phyloP scores from a whole-genome alignment of 2,329 filamentous ascomycete genomes.

The Penicillium janthinellum region DNA sequence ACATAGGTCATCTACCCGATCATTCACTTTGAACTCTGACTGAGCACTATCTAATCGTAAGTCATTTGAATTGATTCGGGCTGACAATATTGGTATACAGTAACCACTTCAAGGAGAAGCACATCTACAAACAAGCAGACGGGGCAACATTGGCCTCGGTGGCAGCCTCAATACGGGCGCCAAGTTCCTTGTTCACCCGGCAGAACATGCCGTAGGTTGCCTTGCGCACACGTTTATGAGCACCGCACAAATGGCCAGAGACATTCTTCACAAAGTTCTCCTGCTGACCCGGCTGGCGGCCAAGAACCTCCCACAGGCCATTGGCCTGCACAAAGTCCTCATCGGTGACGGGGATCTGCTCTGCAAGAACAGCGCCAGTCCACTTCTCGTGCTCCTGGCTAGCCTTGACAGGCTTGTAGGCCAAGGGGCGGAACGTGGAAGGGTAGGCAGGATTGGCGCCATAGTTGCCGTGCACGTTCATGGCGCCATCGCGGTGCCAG shows the following conservation, averaged over 20 bases:
- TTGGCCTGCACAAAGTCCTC: conserved; percentile 50
- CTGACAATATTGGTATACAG: background rate
- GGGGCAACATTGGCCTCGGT: conserved; percentile 49
- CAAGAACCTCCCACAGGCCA: conserved; percentile 48
- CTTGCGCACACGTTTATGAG: conserved; percentile 57
- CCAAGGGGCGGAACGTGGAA: conserved; percentile 42
- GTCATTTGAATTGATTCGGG: background rate
- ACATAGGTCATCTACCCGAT: no score
- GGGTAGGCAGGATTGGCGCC: conserved; percentile 60
- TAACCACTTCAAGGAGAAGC: background rate
- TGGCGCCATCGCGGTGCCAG: conserved; percentile 72
- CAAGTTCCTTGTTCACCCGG: conserved; percentile 58
- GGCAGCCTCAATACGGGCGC: conserved; percentile 53
- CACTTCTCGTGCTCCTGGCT: conserved; percentile 50
- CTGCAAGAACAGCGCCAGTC: conserved; percentile 42
- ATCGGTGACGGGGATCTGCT: conserved; percentile 46
- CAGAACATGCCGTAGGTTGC: conserved; percentile 64
- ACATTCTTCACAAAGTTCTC: conserved; percentile 64
- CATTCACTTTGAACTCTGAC: no score
- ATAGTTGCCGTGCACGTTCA: conserved; percentile 68
- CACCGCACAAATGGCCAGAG: conserved; percentile 57
- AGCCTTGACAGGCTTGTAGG: conserved; percentile 43
- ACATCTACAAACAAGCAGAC: conserved; percentile 33
- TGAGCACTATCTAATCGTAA: background rate
- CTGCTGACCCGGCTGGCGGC: conserved; percentile 57